phyloP scores from a whole-genome alignment of 371 early-diverging fungal species.

The Batkoa obscura region DNA sequence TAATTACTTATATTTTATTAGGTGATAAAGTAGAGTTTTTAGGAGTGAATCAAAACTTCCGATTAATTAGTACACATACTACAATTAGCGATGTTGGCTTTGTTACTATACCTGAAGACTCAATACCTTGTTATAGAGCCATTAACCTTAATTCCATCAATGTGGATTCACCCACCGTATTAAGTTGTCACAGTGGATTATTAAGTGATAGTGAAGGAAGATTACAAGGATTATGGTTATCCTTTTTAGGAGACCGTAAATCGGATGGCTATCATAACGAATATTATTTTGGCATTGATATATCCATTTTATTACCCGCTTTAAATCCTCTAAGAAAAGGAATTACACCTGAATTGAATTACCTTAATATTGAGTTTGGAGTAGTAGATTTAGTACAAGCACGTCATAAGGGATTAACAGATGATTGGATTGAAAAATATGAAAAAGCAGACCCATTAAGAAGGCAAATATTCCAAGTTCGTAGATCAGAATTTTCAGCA shows the following conservation, averaged over 20 bases:
- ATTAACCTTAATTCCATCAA: conserved; percentile 69
- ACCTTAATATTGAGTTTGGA: conserved; percentile 30
- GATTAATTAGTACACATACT: conserved; percentile 50
- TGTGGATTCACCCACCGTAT: conserved; percentile 62
- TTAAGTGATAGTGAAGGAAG: conserved; percentile 48
- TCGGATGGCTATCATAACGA: conserved; percentile 41
- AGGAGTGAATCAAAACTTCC: conserved; percentile 56
- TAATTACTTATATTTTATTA: neutral
- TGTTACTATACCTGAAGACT: conserved; percentile 55
- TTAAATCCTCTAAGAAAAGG: conserved; percentile 24
- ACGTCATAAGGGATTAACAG: conserved; percentile 53
- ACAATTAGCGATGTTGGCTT: conserved; percentile 56
- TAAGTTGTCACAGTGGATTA: conserved; percentile 67
- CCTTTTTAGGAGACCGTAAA: conserved; percentile 57
- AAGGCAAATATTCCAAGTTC: conserved; percentile 50
- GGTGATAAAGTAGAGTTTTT: conserved; percentile 19
- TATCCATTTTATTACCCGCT: conserved; percentile 29
- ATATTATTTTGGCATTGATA: conserved; percentile 54
- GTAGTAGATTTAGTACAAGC: conserved; percentile 59
- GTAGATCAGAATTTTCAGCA: conserved; percentile 42
- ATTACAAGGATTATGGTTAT: conserved; percentile 71
- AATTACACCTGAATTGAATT: conserved; percentile 1
- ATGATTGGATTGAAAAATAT: conserved; percentile 47
- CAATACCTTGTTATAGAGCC: conserved; percentile 60
- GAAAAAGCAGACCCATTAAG: conserved; percentile 47